phyloP scores from a whole-genome alignment of 2,329 filamentous ascomycete species.

The Dothistroma pini region DNA sequence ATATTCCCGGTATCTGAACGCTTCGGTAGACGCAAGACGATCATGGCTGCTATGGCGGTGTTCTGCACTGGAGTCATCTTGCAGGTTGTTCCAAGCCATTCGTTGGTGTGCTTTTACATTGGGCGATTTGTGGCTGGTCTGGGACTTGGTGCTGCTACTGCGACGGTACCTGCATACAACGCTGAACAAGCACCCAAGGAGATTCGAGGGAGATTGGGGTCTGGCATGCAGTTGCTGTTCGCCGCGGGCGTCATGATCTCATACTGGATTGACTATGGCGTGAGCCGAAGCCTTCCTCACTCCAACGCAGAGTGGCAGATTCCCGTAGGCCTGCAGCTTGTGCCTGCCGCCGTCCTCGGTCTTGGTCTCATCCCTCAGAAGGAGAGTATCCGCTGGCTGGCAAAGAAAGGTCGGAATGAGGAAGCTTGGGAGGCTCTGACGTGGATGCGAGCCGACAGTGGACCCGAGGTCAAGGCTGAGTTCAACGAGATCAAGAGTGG shows the following conservation, averaged over 20 bases:
- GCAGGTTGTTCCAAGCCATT: conserved; percentile 48
- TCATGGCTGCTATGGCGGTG: conserved; percentile 45
- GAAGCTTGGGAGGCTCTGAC: conserved; percentile 49
- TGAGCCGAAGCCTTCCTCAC: conserved; percentile 33
- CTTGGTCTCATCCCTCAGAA: conserved; percentile 49
- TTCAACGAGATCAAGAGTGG: conserved; percentile 51
- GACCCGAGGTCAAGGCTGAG: conserved; percentile 38
- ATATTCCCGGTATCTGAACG: conserved; percentile 49
- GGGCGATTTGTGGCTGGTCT: conserved; percentile 48
- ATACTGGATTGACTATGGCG: conserved; percentile 54
- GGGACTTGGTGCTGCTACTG: conserved; percentile 48
- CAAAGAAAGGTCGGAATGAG: conserved; percentile 43
- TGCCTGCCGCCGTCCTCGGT: conserved; percentile 48
- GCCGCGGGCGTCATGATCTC: conserved; percentile 49
- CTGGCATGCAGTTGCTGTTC: conserved; percentile 52
- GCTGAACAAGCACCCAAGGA: conserved; percentile 45
- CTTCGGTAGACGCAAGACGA: conserved; percentile 44
- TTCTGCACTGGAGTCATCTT: conserved; percentile 43
- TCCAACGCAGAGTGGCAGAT: conserved; percentile 54
- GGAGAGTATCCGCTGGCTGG: conserved; percentile 52
- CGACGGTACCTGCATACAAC: conserved; percentile 41
- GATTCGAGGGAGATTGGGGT: conserved; percentile 48
- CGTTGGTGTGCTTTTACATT: conserved; percentile 44
- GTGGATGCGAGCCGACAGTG: conserved; percentile 51
- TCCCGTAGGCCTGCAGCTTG: conserved; percentile 51